Percentiles rank a stretch among this genome's conserved stretches.
Evolutionary conservation across 1,284 basidiomycete species (phyloP).

Genomic region (Trametes polyzona): DNA sequence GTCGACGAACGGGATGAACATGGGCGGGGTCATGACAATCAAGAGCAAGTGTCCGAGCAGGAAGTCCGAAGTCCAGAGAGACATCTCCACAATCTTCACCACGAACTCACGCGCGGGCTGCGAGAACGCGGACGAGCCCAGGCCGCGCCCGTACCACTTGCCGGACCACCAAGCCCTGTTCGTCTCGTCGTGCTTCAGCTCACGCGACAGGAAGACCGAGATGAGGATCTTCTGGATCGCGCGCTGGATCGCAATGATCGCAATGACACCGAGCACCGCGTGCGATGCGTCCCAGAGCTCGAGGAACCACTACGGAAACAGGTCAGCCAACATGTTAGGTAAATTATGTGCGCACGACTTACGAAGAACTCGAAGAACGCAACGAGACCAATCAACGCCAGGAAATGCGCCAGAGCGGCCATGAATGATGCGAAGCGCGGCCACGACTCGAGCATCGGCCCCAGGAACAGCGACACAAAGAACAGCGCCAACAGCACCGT

Average conservation of each 20-base stretch:
- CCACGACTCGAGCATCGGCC: slow-evolving; percentile 88
- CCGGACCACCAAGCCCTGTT: slow-evolving; percentile 99
- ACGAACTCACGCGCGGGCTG: slow-evolving; percentile 95
- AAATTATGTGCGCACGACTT: slow-evolving; percentile 40
- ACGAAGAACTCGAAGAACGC: slow-evolving; percentile 96
- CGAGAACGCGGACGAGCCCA: slow-evolving; percentile 87
- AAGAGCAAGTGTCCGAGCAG: slow-evolving; percentile 82
- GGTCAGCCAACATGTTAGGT: slow-evolving; percentile 18
- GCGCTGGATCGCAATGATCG: slow-evolving; percentile 87
- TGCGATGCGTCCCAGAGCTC: slow-evolving; percentile 97
- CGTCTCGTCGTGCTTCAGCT: slow-evolving; percentile 97
- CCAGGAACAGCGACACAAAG: slow-evolving; percentile 90
- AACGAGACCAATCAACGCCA: slow-evolving; percentile 80
- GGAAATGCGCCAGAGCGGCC: slow-evolving; percentile 86
- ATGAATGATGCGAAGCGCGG: slow-evolving; percentile 88
- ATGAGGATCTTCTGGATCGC: slow-evolving; percentile 94
- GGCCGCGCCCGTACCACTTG: slow-evolving; percentile 93
- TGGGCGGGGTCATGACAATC: slow-evolving; percentile 83
- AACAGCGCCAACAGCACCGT: slow-evolving; percentile 86
- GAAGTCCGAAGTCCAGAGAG: slow-evolving; percentile 92
- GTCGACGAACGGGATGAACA: slow-evolving; percentile 88
- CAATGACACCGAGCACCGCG: slow-evolving; percentile 87
- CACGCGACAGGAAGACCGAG: slow-evolving; percentile 89
- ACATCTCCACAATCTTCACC: slow-evolving; percentile 97
- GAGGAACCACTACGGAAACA: slow-evolving; percentile 81